Evolutionary conservation across 371 early-diverging fungal genomes (phyloP), one percentile per base, ranked within the genome.

Genomic region (Mycotypha africana): DNA sequence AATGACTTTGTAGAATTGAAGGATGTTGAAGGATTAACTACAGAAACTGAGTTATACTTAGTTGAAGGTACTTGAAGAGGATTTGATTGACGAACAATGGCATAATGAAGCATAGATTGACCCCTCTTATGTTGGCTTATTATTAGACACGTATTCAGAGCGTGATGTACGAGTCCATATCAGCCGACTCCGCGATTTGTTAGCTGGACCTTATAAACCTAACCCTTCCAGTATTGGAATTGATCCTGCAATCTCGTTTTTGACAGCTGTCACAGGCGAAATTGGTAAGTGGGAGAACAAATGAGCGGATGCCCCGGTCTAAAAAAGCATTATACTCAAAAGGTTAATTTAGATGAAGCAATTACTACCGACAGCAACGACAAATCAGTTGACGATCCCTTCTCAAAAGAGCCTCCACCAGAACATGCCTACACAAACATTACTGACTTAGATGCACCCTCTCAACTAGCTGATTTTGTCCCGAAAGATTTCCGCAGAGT

Each of bases 141-240:
- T 17, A 33, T 8, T 63, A 84, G 92, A 85, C 40, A 67, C 54
- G 26, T 96, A 93, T 63, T 91, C 82, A 33, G 95, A 93, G 49
- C 86, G 92, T 40, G 97, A 94, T 58, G 88, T 88, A 4, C 85
- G 92, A 43, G 66, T 92, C 41, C 97, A 96, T 55, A 70, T 96
- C 58, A 81, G 76, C 47, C 86, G 93, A 40, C 74, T 94, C 20
- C 82, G 92, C 30, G 93, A 94, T 63, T 59, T 93, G 25, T 73
- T 96, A 38, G 81, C 78, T 34, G 86, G 88, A 14, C 88, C 89
- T 37, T 78, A 82, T 49, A 82, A 82, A 34, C 73, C 82, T 8
- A 78, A 72, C n/a, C 63, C 84, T 16, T 69, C 78, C 22, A 70
- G 77, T 23, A 68, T 80, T 47, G 90, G 89, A n/a, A 73, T 92